Percentiles rank a stretch among this genome's conserved stretches.
Conservation (phyloP, 2,329 filamentous ascomycete genomes). For the Fusarium odoratissimum region DNA sequence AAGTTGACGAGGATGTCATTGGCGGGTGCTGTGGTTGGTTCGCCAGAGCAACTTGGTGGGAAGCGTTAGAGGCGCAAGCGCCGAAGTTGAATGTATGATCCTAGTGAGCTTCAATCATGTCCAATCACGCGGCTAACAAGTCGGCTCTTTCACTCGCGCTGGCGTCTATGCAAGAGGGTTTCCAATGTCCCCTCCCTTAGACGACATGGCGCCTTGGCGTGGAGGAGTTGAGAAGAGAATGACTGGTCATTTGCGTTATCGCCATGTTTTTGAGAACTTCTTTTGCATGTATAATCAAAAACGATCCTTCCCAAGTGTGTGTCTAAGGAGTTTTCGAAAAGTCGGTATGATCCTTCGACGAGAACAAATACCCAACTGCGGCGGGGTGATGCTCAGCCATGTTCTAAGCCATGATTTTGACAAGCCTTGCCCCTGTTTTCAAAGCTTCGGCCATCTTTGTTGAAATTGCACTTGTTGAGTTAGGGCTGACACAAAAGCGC, state of each 20-base stretch:
- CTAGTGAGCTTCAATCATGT: conserved; percentile 25
- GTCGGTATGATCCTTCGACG: background rate
- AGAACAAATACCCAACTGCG: conserved; percentile 5
- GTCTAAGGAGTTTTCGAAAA: background rate
- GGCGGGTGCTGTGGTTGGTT: conserved; percentile 38
- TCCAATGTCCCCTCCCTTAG: conserved; percentile 20
- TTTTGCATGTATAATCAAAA: conserved; percentile 5
- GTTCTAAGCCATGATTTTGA: conserved; percentile 27
- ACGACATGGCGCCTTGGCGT: conserved; percentile 22
- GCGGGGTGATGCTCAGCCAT: conserved; percentile 38
- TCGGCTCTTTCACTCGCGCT: conserved; percentile 45
- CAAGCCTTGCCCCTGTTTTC: conserved; percentile 18
- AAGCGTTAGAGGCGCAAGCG: conserved; percentile 47
- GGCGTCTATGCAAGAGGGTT: conserved; percentile 48
- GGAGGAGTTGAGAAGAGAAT: conserved; percentile 24
- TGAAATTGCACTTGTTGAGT: conserved; percentile 23
- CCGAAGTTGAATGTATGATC: conserved; percentile 28
- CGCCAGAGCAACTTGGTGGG: conserved; percentile 28
- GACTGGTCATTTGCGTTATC: conserved; percentile 14
- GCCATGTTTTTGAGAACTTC: background rate
- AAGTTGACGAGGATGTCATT: conserved; percentile 28
- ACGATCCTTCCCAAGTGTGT: background rate
- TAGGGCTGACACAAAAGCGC: conserved; percentile 17
- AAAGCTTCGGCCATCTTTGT: conserved; percentile 9
- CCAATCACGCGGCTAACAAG: conserved; percentile 47